phyloP scores from a whole-genome alignment of 2,329 filamentous ascomycete species.

The Alternaria rosae region DNA sequence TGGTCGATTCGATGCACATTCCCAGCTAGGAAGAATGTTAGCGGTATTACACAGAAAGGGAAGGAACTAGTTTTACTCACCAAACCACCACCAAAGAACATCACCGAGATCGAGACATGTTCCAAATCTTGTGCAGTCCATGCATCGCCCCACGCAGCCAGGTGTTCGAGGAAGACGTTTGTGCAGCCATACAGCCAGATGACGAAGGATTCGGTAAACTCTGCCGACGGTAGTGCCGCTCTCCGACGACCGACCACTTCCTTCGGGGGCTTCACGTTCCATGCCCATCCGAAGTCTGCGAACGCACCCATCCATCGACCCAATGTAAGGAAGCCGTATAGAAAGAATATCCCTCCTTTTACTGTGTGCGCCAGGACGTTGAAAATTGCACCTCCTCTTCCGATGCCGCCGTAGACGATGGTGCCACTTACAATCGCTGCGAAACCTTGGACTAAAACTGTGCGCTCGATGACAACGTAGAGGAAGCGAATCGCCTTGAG shows the following conservation, averaged over 20 bases:
- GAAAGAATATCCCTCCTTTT: constrained; percentile 95
- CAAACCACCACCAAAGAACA: constrained; percentile 92
- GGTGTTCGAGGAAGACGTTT: constrained; percentile 92
- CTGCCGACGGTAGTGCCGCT: constrained; percentile 71
- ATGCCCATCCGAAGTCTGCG: constrained; percentile 90
- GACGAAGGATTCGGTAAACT: constrained; percentile 87
- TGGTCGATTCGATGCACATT: constrained; percentile 79
- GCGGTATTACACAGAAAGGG: constrained; percentile 21
- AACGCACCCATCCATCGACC: constrained; percentile 92
- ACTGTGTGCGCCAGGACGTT: constrained; percentile 91
- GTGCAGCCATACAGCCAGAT: constrained; percentile 90
- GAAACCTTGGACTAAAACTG: constrained; percentile 80
- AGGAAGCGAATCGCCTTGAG: constrained; percentile 66
- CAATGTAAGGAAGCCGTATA: constrained; percentile 85
- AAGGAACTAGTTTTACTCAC: constrained; percentile 58
- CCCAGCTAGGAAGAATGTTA: constrained; percentile 61
- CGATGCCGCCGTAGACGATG: constrained; percentile 81
- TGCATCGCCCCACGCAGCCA: constrained; percentile 72
- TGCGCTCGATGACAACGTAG: constrained; percentile 76
- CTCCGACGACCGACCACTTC: constrained; percentile 69
- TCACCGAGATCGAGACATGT: constrained; percentile 88
- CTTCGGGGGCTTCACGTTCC: constrained; percentile 79
- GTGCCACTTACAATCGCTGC: constrained; percentile 74
- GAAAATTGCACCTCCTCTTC: constrained; percentile 75
- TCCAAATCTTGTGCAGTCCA: constrained; percentile 87